Evolutionary conservation across 768 basidiomycete species (phyloP).

Genomic region (Tulasnella sp.): DNA sequence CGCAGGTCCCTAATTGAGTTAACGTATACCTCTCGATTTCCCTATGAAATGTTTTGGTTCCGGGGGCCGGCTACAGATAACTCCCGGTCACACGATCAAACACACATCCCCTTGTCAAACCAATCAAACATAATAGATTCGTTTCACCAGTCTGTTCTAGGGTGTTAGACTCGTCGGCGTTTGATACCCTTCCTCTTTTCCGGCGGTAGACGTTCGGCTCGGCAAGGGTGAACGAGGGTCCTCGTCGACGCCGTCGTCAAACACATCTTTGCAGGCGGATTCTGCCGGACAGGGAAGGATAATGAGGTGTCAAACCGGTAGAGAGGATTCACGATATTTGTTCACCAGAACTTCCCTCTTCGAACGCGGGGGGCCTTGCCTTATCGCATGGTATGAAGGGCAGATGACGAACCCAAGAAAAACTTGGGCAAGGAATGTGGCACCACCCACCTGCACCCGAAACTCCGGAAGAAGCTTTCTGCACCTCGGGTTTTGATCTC

Average conservation of each 20-base stretch:
- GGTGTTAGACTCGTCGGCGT: neutral
- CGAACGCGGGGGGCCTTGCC: neutral
- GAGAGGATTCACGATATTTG: neutral
- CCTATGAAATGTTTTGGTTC: neutral
- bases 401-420: neutral
- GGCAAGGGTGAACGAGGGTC: neutral
- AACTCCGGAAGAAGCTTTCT: no score
- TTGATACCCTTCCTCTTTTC: neutral
- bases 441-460: neutral
- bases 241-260: neutral
- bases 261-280: neutral
- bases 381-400: neutral
- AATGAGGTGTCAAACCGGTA: neutral
- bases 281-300: neutral
- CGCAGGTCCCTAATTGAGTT: neutral
- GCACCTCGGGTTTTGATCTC: neutral
- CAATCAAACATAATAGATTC: neutral
- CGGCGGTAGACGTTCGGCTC: neutral
- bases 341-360: neutral
- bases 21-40: no score
- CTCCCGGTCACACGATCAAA: constrained; percentile 6
- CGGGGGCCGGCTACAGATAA: neutral
- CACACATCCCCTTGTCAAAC: no score
- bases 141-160: neutral
- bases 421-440: neutral